Evolutionary conservation across 495 filamentous ascomycete species (phyloP).

Genomic region (Staphylotrichum longicolle): DNA sequence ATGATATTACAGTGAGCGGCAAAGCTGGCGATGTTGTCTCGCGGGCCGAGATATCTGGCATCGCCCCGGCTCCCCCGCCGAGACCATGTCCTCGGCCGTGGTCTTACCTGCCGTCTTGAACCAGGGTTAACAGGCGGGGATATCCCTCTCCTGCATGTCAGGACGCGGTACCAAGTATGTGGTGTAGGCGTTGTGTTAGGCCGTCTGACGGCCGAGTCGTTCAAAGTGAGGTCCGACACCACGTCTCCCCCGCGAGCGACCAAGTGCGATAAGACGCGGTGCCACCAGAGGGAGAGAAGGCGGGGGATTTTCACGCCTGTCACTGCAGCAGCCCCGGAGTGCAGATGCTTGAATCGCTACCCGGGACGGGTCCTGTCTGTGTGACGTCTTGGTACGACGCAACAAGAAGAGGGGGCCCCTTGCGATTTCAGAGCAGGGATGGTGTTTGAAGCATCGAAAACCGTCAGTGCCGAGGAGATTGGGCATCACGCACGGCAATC

Average conservation of each 20-base stretch:
- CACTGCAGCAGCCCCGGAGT: background rate
- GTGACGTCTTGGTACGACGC: constrained; percentile 3
- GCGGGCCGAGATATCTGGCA: constrained; percentile 9
- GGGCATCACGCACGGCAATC: background rate
- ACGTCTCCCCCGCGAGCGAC: background rate
- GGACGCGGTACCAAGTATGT: background rate
- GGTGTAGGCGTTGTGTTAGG: background rate
- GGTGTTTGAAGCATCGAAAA: background rate
- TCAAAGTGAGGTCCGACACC: background rate
- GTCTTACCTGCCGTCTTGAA: background rate
- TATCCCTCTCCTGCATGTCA: background rate
- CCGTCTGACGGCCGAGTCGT: constrained; percentile 7
- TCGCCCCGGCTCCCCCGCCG: background rate
- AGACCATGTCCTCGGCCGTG: background rate
- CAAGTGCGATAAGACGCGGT: background rate
- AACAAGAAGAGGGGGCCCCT: background rate
- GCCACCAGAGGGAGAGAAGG: constrained; percentile 7
- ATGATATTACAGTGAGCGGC: constrained; percentile 6
- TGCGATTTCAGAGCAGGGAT: background rate
- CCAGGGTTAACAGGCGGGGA: background rate
- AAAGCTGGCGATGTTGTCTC: background rate
- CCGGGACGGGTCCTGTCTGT: constrained; percentile 3
- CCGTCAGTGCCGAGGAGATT: background rate
- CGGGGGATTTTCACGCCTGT: constrained; percentile 13
- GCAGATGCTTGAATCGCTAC: background rate